Evolutionary conservation across 2,329 filamentous ascomycete genomes (phyloP).

Genomic region (Cladosporium sp.): DNA sequence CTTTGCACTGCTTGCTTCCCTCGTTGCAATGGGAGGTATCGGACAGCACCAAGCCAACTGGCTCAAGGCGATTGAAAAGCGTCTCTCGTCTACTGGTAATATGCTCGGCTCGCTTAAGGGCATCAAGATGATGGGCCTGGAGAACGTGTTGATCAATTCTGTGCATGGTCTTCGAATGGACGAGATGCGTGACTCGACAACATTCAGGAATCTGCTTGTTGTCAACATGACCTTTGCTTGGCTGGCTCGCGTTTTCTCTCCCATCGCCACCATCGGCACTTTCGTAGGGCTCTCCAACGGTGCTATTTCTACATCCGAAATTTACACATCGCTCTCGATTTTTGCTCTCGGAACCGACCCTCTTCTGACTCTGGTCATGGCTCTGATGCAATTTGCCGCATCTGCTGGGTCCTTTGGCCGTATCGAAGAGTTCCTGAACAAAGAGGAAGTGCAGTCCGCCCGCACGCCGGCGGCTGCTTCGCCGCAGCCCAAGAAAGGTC

Average conservation of each 20-base stretch:
- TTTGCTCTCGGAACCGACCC: slow-evolving; percentile 9
- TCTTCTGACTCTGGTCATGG: slow-evolving; percentile 10
- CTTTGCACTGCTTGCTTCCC: slow-evolving; percentile 5
- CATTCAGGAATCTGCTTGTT: slow-evolving; percentile 8
- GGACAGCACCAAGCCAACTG: slow-evolving; percentile 31
- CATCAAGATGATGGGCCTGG: slow-evolving; percentile 41
- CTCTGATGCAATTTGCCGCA: slow-evolving; percentile 11
- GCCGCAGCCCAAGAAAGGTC: not conserved
- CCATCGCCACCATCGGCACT: slow-evolving; percentile 9
- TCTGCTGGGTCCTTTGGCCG: slow-evolving; percentile 7
- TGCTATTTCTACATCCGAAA: slow-evolving; percentile 4
- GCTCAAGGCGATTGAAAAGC: slow-evolving; percentile 43
- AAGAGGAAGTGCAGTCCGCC: not conserved
- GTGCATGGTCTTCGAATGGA: slow-evolving; percentile 8
- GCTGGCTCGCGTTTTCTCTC: slow-evolving; percentile 2
- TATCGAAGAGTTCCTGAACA: slow-evolving; percentile 12
- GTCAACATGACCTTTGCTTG: slow-evolving; percentile 8
- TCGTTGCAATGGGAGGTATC: slow-evolving; percentile 8
- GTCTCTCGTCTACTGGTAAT: slow-evolving; percentile 38
- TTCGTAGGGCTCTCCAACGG: slow-evolving; percentile 9
- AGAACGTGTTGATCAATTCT: slow-evolving; percentile 6
- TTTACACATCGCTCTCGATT: slow-evolving; percentile 10
- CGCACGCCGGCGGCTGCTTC: not conserved
- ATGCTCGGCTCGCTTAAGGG: slow-evolving; percentile 44
- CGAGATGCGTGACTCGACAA: slow-evolving; percentile 9